These are phyloP conservation scores for Oryza australiensis DNA, from an alignment of 176 grass and related monocot species.

Conservation along the genomic window DNA sequence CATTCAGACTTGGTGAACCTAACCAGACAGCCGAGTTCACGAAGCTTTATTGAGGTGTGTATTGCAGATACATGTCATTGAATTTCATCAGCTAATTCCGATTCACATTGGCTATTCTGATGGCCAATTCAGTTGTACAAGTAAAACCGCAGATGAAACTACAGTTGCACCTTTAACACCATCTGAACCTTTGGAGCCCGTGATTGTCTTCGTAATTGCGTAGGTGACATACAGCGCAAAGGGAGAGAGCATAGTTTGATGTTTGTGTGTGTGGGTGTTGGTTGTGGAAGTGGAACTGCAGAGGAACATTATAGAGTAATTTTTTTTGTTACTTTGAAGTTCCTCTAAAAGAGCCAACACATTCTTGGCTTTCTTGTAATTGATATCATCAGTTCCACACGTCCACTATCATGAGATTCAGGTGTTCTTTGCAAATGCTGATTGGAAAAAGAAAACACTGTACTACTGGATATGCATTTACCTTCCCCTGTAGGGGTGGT, in stretches of 20 bases:
- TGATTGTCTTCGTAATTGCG: constrained; percentile 35
- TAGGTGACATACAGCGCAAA: constrained; percentile 46
- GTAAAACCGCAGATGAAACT: constrained; percentile 32
- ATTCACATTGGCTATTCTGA: constrained; percentile 40
- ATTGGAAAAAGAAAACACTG: neutral
- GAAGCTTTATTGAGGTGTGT: constrained; percentile 74
- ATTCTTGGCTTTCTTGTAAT: constrained; percentile 44
- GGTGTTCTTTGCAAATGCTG: neutral
- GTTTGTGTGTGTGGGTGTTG: neutral
- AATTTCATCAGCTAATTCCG: constrained; percentile 43
- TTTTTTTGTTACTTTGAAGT: constrained; percentile 24
- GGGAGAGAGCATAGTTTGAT: constrained; percentile 16
- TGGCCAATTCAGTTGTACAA: constrained; percentile 55
- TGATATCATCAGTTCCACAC: constrained; percentile 22
- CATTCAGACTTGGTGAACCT: constrained; percentile 72
- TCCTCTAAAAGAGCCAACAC: constrained; percentile 22
- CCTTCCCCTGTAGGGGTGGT: neutral
- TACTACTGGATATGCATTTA: neutral
- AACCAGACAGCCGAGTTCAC: constrained; percentile 61
- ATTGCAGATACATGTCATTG: constrained; percentile 22
- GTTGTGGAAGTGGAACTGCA: constrained; percentile 2
- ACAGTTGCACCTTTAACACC: constrained; percentile 29
- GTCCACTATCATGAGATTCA: neutral
- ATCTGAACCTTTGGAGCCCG: constrained; percentile 30
- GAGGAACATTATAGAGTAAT: neutral